Evolutionary conservation across 148 eudicot genomes (phyloP), one percentile per base, ranked within the genome.

Genomic region (Heliosperma pusillum): DNA sequence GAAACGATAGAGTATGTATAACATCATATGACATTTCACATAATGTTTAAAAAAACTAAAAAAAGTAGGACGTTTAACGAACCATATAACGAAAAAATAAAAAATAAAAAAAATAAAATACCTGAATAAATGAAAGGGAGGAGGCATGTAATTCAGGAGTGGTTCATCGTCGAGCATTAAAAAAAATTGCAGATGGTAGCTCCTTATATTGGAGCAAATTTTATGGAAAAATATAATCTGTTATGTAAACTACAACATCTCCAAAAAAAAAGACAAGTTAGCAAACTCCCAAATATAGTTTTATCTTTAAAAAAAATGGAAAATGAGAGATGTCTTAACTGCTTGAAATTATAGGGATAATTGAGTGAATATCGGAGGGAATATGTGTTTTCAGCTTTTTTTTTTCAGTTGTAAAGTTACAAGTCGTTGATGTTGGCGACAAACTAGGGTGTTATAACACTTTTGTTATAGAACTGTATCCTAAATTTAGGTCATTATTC

Each of bases 351-450:
- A 58, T 75, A 55, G 42, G 58, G 42, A 42, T 68, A 44, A 13
- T 7, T 0, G 62, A 79, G 69, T 60, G 69, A 74, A 68, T 53
- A n/a, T 47, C 59, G 79, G 69, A 70, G 15, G 2, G 29, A 16
- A 40, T 16, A 0, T 45, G 42, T 73, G 6, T 50, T 11, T 21
- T 21, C 0, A 42, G 10, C 16, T 67, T 10, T 19, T 21, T 22
- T 33, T 26, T 22, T 69, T 69, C 27, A 10, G 7, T 44, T 33
- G 2, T 3, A 2, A 47, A 17, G 33, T 45, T 29, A 30, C 58
- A 71, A 36, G 57, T 26, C 27, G 63, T 65, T 65, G 71, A 78
- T 56, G 77, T 78, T 73, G 47, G 73, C 73, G 66, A 40, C 10
- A 66, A 10, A 42, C 30, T 58, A 50, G 81, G 72, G 26, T 60